phyloP scores from a whole-genome alignment of 495 filamentous ascomycete species.

The Penicillium silybi region DNA sequence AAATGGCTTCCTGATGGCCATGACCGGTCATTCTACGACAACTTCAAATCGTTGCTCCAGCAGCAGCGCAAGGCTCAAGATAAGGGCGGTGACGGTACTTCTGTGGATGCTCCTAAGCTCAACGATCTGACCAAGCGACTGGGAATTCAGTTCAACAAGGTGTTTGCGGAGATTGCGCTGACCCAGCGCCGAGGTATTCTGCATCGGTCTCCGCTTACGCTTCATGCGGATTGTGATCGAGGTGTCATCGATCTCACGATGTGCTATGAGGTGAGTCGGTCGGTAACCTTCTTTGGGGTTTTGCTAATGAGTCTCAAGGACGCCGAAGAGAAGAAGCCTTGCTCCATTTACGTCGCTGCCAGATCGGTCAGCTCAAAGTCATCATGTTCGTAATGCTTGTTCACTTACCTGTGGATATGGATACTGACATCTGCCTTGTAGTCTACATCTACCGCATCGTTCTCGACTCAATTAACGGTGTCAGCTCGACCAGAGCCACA shows the following conservation, averaged over 20 bases:
- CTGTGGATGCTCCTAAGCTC: conserved; percentile 44
- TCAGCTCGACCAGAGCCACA: conserved; percentile 48
- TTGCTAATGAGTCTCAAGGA: conserved; percentile 12
- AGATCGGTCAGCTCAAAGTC: conserved; percentile 29
- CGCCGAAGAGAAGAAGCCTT: conserved; percentile 20
- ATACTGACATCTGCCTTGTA: conserved; percentile 14
- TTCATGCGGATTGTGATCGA: conserved; percentile 41
- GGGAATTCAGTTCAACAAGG: conserved; percentile 48
- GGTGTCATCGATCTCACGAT: conserved; percentile 34
- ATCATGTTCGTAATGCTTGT: conserved; percentile 25
- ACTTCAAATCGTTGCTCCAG: conserved; percentile 37
- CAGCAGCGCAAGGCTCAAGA: conserved; percentile 26
- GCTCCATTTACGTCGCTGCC: conserved; percentile 36
- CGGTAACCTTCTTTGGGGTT: neutral
- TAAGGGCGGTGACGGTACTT: conserved; percentile 19
- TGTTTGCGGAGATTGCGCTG: conserved; percentile 55
- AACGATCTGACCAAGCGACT: conserved; percentile 50
- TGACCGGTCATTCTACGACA: conserved; percentile 45
- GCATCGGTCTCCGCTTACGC: conserved; percentile 45
- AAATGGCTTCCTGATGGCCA: conserved; percentile 41
- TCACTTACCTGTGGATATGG: neutral
- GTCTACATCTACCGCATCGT: conserved; percentile 49
- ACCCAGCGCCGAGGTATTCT: conserved; percentile 55
- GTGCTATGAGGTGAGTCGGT: conserved; percentile 31
- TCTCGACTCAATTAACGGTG: conserved; percentile 48